phyloP scores from a whole-genome alignment of 1,284 basidiomycete genomes.

The Sutorius eximius region DNA sequence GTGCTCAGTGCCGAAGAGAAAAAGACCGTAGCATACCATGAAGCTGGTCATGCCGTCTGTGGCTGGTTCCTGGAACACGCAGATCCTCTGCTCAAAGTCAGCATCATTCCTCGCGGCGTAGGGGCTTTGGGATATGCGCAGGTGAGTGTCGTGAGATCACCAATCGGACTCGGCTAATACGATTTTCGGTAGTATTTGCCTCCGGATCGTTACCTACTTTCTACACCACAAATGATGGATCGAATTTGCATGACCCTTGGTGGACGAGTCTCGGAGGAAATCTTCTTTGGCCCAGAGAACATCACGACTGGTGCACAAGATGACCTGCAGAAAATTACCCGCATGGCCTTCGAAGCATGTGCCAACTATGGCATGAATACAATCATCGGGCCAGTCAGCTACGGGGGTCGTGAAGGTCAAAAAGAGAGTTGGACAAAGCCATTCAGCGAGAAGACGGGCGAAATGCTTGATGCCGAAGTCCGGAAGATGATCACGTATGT shows the following conservation, averaged over 20 bases:
- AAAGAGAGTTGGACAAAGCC: conserved; percentile 95
- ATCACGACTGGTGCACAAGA: conserved; percentile 99
- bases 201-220: conserved; percentile 93
- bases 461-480: conserved; percentile 90
- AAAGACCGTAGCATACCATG: conserved; percentile 98
- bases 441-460: conserved; percentile 95
- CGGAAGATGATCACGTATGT: conserved; percentile 90
- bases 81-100: conserved; percentile 96
- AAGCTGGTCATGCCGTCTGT: conserved; percentile 97
- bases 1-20: conserved; percentile 96
- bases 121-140: conserved; percentile 97
- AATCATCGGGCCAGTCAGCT: conserved; percentile 93
- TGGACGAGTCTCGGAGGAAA: conserved; percentile 96
- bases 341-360: conserved; percentile 94
- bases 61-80: conserved; percentile 99
- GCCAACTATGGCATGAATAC: conserved; percentile 98
- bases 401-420: conserved; percentile 81
- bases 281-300: conserved; percentile 91
- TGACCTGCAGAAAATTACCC: conserved; percentile 96
- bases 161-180: conserved; percentile 5
- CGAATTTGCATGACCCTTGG: conserved; percentile 99
- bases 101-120: conserved; percentile 96
- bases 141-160: conserved; percentile 43
- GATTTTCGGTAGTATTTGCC: conserved; percentile 74
- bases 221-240: conserved; percentile 92